Evolutionary conservation across 1,139 yeast genomes (phyloP).

Genomic region (Yamadazyma triangularis): DNA sequence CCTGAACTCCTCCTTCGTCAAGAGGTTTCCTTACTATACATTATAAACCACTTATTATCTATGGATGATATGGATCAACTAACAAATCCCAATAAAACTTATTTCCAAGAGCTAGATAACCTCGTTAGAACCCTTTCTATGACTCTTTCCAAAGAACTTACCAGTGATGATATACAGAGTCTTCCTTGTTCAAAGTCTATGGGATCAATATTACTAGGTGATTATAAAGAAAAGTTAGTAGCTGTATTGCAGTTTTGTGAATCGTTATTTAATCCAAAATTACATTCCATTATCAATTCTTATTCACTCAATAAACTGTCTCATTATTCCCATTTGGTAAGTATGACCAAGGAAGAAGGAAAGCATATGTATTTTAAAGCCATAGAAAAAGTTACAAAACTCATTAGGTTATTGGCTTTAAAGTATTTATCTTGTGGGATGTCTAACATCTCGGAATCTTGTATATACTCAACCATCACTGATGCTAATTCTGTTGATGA

Average conservation of each 20-base stretch:
- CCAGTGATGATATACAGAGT: slow-evolving; percentile 7
- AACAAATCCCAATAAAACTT: slow-evolving; percentile 14
- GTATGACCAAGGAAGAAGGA: slow-evolving; percentile 5
- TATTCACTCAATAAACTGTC: slow-evolving; percentile 6
- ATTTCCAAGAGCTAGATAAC: slow-evolving; percentile 15
- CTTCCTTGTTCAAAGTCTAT: slow-evolving; percentile 16
- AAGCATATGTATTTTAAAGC: slow-evolving; percentile 15
- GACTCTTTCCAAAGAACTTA: slow-evolving; percentile 3
- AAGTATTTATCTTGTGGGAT: slow-evolving; percentile 15
- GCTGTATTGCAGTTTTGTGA: slow-evolving; percentile 6
- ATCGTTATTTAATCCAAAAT: slow-evolving; percentile 6
- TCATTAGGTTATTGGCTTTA: slow-evolving; percentile 16
- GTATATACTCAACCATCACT: slow-evolving; percentile 3
- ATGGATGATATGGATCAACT: slow-evolving; percentile 18
- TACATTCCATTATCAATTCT: slow-evolving; percentile 3
- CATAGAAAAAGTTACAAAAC: slow-evolving; percentile 14
- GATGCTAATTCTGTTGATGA: not conserved
- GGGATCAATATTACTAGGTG: slow-evolving; percentile 26
- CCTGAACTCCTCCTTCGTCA: slow-evolving; percentile 19
- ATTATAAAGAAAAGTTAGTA: slow-evolving; percentile 30
- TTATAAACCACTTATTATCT: slow-evolving; percentile 23
- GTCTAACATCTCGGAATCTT: slow-evolving; percentile 5
- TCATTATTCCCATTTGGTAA: slow-evolving; percentile 12
- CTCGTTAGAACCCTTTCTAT: slow-evolving; percentile 1
- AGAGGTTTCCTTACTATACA: slow-evolving; percentile 29